These are phyloP conservation scores for Pyracantha coccinea DNA, from an alignment of 331 rosid species.

Conservation along the genomic window DNA sequence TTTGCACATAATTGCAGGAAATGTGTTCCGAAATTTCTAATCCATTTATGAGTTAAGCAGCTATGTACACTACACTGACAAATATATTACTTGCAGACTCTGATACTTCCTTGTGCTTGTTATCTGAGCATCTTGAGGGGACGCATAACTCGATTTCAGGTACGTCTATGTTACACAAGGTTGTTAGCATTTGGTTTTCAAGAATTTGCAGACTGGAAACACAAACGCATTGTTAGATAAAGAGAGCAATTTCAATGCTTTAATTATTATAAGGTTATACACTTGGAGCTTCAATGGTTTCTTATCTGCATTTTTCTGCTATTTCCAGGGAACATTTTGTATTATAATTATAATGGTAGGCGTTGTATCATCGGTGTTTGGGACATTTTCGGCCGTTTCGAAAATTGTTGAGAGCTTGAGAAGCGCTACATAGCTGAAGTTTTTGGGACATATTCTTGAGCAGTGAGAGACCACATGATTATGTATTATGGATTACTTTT, in stretches of 20 bases:
- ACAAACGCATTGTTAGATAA: neutral
- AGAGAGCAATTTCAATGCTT: neutral
- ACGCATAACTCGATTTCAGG: constrained; percentile 59
- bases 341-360: constrained; percentile 49
- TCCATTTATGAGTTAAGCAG: neutral
- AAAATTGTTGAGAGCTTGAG: constrained; percentile 56
- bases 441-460: too few relatives aligned
- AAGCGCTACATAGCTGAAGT: neutral
- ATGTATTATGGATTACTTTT: too few relatives aligned
- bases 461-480: too few relatives aligned
- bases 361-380: constrained; percentile 38
- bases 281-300: neutral
- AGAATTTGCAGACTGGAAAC: neutral
- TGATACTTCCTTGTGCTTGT: constrained; percentile 91
- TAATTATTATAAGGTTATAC: neutral
- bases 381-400: constrained; percentile 63
- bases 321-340: constrained; percentile 50
- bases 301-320: neutral
- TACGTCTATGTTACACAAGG: constrained; percentile 5
- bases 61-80: neutral
- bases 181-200: neutral
- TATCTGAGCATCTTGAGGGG: constrained; percentile 66
- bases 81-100: constrained; percentile 41
- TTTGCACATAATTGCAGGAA: neutral
- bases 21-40: neutral